These are phyloP conservation scores for Rhizopogon roseolus DNA, from an alignment of 768 basidiomycete genomes.

Conservation along the genomic window DNA sequence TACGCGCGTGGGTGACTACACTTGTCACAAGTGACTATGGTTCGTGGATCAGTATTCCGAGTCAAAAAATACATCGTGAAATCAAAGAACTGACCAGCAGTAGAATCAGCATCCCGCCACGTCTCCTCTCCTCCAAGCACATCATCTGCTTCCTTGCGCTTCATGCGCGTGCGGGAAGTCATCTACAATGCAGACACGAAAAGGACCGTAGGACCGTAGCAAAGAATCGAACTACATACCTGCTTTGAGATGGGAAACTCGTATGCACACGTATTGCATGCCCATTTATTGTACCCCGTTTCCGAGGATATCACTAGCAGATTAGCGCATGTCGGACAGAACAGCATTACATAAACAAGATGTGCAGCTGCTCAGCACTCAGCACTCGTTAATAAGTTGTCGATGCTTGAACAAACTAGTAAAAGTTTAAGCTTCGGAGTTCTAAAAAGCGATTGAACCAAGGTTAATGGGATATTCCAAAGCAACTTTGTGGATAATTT, in stretches of 20 bases:
- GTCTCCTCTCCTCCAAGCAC: constrained; percentile 91
- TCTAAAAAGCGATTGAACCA: too few relatives aligned
- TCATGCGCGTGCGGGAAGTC: constrained; percentile 82
- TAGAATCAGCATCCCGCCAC: constrained; percentile 92
- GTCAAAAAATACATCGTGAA: neutral
- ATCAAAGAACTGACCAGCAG: constrained; percentile 48
- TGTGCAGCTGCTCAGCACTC: neutral
- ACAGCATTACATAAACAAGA: constrained; percentile 56
- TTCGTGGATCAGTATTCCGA: neutral
- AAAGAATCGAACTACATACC: neutral
- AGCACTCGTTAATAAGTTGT: too few relatives aligned
- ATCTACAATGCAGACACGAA: constrained; percentile 45
- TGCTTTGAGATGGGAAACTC: constrained; percentile 48
- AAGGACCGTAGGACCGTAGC: neutral
- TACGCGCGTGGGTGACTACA: constrained; percentile 77
- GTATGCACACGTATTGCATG: constrained; percentile 91
- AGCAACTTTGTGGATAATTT: too few relatives aligned
- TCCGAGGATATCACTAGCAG: constrained; percentile 74
- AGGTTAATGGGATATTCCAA: too few relatives aligned
- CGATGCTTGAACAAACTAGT: too few relatives aligned
- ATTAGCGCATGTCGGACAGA: constrained; percentile 94
- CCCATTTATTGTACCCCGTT: constrained; percentile 86
- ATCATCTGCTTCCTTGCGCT: constrained; percentile 89
- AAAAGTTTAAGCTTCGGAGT: neutral
- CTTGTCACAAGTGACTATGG: constrained; percentile 52